Percentiles rank a stretch among this genome's conserved stretches.
Evolutionary conservation across 2,329 filamentous ascomycete genomes (phyloP).

Genomic region (Colletotrichum abscissum): DNA sequence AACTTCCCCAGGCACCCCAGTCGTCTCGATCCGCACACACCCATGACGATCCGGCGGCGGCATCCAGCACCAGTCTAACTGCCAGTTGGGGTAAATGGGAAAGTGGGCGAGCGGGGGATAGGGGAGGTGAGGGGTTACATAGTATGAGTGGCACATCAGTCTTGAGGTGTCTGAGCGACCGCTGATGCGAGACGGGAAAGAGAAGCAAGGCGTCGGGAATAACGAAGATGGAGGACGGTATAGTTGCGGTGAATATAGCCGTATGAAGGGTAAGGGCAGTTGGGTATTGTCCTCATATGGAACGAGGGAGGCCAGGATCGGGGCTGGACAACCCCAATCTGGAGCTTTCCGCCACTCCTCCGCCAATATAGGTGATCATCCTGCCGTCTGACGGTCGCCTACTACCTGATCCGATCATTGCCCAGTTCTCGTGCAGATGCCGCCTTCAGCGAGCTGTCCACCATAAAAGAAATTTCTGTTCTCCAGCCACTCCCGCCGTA

Average conservation of each 20-base stretch:
- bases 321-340: neutral
- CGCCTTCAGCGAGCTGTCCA: neutral
- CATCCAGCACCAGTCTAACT: neutral
- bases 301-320: neutral
- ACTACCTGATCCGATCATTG: neutral
- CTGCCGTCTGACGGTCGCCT: neutral
- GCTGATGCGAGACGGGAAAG: neutral
- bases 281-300: neutral
- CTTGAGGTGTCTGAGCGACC: neutral
- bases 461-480: neutral
- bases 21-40: neutral
- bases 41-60: neutral
- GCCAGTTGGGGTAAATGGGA: neutral
- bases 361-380: neutral
- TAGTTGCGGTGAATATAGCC: neutral
- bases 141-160: neutral
- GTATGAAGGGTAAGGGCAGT: neutral
- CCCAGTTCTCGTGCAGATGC: neutral
- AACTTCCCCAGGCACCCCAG: neutral
- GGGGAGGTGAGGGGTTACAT: neutral
- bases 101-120: neutral
- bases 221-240: neutral
- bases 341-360: neutral
- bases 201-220: neutral
- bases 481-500: neutral